A percentile compares a stretch with the other conserved stretches of the same genome.
Conservation (phyloP, 2,329 filamentous ascomycete species). For the Fusarium domesticum region DNA sequence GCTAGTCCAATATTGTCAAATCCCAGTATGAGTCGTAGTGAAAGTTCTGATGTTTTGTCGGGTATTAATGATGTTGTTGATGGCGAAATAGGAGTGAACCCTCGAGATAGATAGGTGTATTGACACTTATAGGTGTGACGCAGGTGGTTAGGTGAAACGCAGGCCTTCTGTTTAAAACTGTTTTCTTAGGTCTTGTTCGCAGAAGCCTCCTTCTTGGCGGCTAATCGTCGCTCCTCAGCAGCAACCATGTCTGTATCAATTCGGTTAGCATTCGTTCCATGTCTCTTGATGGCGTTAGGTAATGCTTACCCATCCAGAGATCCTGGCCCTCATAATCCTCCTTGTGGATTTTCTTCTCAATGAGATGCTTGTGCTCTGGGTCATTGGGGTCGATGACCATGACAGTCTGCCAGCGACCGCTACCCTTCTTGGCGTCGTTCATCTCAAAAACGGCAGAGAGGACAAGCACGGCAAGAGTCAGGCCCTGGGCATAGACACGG, state of each 20-base stretch:
- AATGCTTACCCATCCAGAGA: conserved; percentile 75
- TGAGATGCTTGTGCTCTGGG: conserved; percentile 75
- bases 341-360: conserved; percentile 85
- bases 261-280: conserved; percentile 7
- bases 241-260: conserved; percentile 68
- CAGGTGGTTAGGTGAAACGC: too few species aligned
- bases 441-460: conserved; percentile 80
- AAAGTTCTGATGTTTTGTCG: background rate
- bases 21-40: too few species aligned
- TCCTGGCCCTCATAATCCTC: conserved; percentile 87
- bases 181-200: conserved; percentile 23
- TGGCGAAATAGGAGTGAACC: too few species aligned
- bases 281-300: background rate
- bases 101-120: too few species aligned
- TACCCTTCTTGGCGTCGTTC: conserved; percentile 70
- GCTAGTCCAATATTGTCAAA: too few species aligned
- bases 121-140: too few species aligned
- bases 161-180: too few species aligned
- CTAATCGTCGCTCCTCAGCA: conserved; percentile 65
- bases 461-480: conserved; percentile 81
- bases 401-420: conserved; percentile 80
- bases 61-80: background rate
- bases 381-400: conserved; percentile 77
- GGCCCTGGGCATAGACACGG: conserved; percentile 87
- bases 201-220: conserved; percentile 36